A percentile compares a stretch with the other conserved stretches of the same genome.
Conservation (phyloP, 352 stramenopile species). For the Phytophthora constricta region DNA sequence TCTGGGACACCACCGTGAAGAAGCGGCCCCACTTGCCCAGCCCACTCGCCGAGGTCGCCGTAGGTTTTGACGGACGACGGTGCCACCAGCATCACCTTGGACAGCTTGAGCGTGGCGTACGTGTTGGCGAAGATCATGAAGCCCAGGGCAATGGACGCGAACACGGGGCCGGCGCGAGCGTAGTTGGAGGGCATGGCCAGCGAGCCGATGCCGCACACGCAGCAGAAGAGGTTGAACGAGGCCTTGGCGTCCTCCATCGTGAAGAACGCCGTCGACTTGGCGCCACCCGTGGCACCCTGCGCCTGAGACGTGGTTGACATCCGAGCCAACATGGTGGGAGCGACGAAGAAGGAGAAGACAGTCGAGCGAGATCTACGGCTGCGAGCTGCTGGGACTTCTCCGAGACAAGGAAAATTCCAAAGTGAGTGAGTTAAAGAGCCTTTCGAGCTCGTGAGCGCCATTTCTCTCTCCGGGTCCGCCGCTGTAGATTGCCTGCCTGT, state of each 20-base stretch:
- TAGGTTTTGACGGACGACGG: slow-evolving; percentile 61
- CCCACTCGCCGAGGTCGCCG: slow-evolving; percentile 49
- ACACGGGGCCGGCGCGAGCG: slow-evolving; percentile 49
- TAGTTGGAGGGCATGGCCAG: slow-evolving; percentile 66
- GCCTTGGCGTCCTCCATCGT: slow-evolving; percentile 60
- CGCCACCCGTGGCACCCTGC: slow-evolving; percentile 4
- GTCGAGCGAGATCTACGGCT: slow-evolving; percentile 12
- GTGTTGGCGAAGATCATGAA: slow-evolving; percentile 70
- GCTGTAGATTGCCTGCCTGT: slow-evolving; percentile 26
- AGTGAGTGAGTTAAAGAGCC: slow-evolving; percentile 33
- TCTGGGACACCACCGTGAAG: slow-evolving; percentile 49
- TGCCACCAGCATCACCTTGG: slow-evolving; percentile 49
- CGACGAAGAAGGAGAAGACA: neutral
- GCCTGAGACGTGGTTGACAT: slow-evolving; percentile 25
- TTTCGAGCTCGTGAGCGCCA: slow-evolving; percentile 9
- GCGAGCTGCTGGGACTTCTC: slow-evolving; percentile 11
- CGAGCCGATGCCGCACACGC: slow-evolving; percentile 54
- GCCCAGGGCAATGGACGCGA: slow-evolving; percentile 45
- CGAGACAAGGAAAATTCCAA: slow-evolving; percentile 32
- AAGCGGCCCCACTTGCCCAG: slow-evolving; percentile 45
- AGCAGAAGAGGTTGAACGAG: slow-evolving; percentile 55
- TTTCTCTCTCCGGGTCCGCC: slow-evolving; percentile 12
- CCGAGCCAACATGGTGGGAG: slow-evolving; percentile 20
- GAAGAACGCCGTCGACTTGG: slow-evolving; percentile 42
- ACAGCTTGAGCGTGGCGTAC: slow-evolving; percentile 58